phyloP scores from a whole-genome alignment of 2,329 filamentous ascomycete genomes.

The Lizonia empirigonia region DNA sequence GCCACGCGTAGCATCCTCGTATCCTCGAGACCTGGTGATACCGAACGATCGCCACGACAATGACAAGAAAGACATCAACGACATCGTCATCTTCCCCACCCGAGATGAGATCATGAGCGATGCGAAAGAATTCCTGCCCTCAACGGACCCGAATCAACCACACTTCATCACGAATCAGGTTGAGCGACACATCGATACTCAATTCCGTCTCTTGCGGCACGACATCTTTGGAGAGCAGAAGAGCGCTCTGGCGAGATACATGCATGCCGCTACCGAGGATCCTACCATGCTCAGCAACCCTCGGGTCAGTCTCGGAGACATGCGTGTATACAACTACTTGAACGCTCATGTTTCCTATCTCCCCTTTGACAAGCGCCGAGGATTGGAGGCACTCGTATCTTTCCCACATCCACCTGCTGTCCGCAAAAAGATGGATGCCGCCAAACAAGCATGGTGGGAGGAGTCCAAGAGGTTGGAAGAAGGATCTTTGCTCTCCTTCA shows the following conservation, averaged over 20 bases:
- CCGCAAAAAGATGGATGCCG: conserved; percentile 12
- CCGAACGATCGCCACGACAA: conserved; percentile 41
- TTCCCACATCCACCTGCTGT: conserved; percentile 29
- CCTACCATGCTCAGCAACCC: conserved; percentile 6
- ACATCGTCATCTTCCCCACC: conserved; percentile 43
- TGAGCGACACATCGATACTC: conserved; percentile 41
- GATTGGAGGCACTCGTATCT: conserved; percentile 27
- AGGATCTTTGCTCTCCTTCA: conserved; percentile 37
- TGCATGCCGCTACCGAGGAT: conserved; percentile 21
- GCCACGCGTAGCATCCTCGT: conserved; percentile 23
- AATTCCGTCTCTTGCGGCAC: conserved; percentile 42
- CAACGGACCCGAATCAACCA: conserved; percentile 33
- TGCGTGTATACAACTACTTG: conserved; percentile 28
- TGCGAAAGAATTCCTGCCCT: conserved; percentile 45
- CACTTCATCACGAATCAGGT: conserved; percentile 32
- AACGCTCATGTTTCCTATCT: conserved; percentile 27
- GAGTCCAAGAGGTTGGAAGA: conserved; percentile 32
- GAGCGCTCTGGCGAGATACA: conserved; percentile 25
- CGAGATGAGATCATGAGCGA: conserved; percentile 45
- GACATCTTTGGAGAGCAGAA: conserved; percentile 43
- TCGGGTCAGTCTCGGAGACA: conserved; percentile 23
- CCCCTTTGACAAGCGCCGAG: conserved; percentile 19
- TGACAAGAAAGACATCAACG: conserved; percentile 38
- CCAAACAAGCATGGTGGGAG: conserved; percentile 37
- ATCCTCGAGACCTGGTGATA: conserved; percentile 30